Conservation (phyloP, 352 stramenopile species). For the Globisporangium canariense region DNA sequence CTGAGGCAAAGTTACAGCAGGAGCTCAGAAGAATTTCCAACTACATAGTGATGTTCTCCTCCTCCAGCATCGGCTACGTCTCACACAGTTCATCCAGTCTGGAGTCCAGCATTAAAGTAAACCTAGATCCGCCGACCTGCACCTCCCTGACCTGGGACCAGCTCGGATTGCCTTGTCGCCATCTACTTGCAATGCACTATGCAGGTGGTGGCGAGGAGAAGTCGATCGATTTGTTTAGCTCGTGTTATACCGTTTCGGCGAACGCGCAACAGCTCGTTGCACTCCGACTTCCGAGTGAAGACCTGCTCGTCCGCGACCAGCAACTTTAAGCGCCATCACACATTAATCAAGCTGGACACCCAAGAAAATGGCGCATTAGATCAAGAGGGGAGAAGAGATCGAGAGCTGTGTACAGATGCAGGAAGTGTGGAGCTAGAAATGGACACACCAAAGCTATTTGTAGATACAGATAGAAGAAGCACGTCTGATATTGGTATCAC, state of each 20-base stretch:
- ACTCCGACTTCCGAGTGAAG: not conserved
- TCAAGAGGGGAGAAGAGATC: not conserved
- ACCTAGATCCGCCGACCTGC: not conserved
- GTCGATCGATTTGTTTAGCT: not conserved
- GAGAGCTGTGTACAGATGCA: not conserved
- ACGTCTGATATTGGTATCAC: no score
- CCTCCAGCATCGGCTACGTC: not conserved
- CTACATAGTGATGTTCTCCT: not conserved
- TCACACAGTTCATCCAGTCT: not conserved
- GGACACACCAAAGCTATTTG: not conserved
- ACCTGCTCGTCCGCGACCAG: not conserved
- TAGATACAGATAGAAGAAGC: not conserved
- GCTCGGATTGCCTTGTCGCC: not conserved
- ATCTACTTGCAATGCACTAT: not conserved
- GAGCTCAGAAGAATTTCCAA: not conserved
- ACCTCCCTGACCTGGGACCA: not conserved
- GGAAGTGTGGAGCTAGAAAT: not conserved
- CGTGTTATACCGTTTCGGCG: not conserved
- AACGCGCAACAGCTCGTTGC: not conserved
- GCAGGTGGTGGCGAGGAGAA: not conserved
- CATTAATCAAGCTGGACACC: no score
- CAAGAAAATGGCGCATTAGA: no score
- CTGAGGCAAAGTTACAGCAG: not conserved
- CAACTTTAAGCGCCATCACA: not conserved
- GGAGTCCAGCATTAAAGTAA: not conserved